Percentiles rank a stretch among this genome's conserved stretches.
These are phyloP conservation scores for Magnusiomyces sp. DNA, from an alignment of 1,139 yeast species.

Conservation along the genomic window DNA sequence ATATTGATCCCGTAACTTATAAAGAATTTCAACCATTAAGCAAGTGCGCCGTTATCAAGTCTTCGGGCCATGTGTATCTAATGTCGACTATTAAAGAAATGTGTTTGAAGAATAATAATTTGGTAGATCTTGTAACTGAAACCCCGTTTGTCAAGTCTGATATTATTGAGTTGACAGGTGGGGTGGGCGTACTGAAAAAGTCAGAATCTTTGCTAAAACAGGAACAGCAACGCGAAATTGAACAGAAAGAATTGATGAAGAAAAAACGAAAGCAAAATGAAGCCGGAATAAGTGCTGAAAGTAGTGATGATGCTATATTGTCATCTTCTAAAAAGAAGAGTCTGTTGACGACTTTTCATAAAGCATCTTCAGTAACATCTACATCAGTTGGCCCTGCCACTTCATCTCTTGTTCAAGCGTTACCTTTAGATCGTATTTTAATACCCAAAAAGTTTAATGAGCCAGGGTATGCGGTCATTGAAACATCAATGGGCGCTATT, in stretches of 20 bases:
- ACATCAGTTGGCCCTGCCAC: slow-evolving; percentile 29
- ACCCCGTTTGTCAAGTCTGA: slow-evolving; percentile 27
- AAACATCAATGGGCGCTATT: slow-evolving; percentile 37
- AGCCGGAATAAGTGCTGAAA: not conserved
- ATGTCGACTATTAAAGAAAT: slow-evolving; percentile 28
- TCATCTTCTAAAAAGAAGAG: slow-evolving; percentile 4
- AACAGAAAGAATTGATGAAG: slow-evolving; percentile 7
- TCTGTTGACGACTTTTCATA: slow-evolving; percentile 26
- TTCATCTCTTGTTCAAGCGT: slow-evolving; percentile 18
- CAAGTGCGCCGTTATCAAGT: slow-evolving; percentile 27
- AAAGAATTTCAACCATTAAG: slow-evolving; percentile 27
- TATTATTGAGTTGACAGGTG: slow-evolving; percentile 25
- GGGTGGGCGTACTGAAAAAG: slow-evolving; percentile 20
- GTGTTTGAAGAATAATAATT: slow-evolving; percentile 26
- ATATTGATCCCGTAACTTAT: slow-evolving; percentile 31
- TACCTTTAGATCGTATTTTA: slow-evolving; percentile 24
- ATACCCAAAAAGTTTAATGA: slow-evolving; percentile 26
- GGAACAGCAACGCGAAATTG: slow-evolving; percentile 2
- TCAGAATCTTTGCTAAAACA: slow-evolving; percentile 4
- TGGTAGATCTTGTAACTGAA: slow-evolving; percentile 31
- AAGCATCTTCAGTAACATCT: slow-evolving; percentile 32
- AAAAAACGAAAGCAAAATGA: slow-evolving; percentile 2
- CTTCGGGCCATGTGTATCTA: slow-evolving; percentile 31
- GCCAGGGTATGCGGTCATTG: slow-evolving; percentile 31
- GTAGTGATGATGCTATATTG: not conserved